phyloP scores from a whole-genome alignment of 148 eudicot genomes.

The Heliamphora exappendiculata region DNA sequence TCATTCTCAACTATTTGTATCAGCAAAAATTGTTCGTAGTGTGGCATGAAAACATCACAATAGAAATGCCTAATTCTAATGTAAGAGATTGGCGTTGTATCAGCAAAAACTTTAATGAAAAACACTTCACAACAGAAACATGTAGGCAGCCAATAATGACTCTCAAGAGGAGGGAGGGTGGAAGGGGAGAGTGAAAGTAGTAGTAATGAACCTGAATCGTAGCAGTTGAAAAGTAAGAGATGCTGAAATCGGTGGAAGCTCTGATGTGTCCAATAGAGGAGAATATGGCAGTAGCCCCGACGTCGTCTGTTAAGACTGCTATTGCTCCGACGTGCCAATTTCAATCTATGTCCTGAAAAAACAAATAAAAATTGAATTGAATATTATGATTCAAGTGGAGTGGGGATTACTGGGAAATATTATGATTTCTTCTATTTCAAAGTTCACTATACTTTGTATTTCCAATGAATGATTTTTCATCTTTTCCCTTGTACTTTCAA shows the following conservation, averaged over 20 bases:
- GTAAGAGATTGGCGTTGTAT: too few relatives aligned
- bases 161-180: neutral
- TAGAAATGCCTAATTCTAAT: too few relatives aligned
- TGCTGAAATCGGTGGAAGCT: slow-evolving; percentile 15
- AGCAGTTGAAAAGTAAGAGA: slow-evolving; percentile 24
- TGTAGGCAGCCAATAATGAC: too few relatives aligned
- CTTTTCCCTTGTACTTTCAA: neutral
- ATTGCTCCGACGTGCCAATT: slow-evolving; percentile 27
- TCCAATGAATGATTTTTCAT: neutral
- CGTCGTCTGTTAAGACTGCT: slow-evolving; percentile 19
- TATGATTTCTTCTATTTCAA: neutral
- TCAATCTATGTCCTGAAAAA: slow-evolving; percentile 22
- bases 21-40: too few relatives aligned
- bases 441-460: too few relatives aligned
- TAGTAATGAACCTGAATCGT: slow-evolving; percentile 15
- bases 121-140: too few relatives aligned
- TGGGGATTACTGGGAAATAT: too few relatives aligned
- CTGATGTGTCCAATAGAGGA: slow-evolving; percentile 4
- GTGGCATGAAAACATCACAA: too few relatives aligned
- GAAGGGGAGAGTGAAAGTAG: neutral
- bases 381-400: too few relatives aligned
- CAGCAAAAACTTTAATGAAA: too few relatives aligned
- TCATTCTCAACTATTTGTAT: too few relatives aligned
- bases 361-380: too few relatives aligned
- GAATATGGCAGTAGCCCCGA: slow-evolving; percentile 14